Base-by-base conservation (phyloP, 306 rosid species). In the Fagus sylvatica region DNA sequence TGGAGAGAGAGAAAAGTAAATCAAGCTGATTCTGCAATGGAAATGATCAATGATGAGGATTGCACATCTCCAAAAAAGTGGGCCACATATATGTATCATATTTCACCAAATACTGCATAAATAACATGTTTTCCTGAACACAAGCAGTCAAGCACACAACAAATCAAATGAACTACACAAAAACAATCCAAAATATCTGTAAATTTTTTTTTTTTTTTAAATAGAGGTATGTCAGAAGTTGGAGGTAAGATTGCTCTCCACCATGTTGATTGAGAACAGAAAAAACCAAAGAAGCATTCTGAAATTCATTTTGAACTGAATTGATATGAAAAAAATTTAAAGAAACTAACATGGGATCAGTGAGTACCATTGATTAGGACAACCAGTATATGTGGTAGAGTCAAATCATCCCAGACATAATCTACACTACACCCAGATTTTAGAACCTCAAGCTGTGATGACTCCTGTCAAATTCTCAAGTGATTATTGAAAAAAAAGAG, bases 391-490 rank as follows among this genome's bases (percentile, higher is more conserved):
- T 70, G 98, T 9, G 97, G 98, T 85, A 89, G 96, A 79, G 95
- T 92, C 69, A 88, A 53, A 82, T 95, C 96, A 91, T 91, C 98
- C 98, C 98, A 95, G 69, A 91, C 97, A 91, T 88, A 95, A 88
- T 92, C 89, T 71, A 86, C 87, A 56, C 80, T 82, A 70, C 88
- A 76, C 39, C 77, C 80, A 56, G 97, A 84, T 78, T 92, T 89
- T 78, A 95, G 94, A 84, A 95, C 84, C 81, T 95, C 98, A 15
- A 88, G 87, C 86, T 90, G 92, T 39, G 72, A 69, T 13, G 84
- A 82, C 77, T 82, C 98, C 98, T 95, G 90, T 53, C 80, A 85
- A 79, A 80, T 81, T 77, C 74, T 60, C 83, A 86, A 70, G 74
- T 43, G 66, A 77, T 68, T n/a, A 75, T 83, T 53, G 80, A 67